phyloP scores from a whole-genome alignment of 257 asterid species.

The Parsonsia alboflavescens region DNA sequence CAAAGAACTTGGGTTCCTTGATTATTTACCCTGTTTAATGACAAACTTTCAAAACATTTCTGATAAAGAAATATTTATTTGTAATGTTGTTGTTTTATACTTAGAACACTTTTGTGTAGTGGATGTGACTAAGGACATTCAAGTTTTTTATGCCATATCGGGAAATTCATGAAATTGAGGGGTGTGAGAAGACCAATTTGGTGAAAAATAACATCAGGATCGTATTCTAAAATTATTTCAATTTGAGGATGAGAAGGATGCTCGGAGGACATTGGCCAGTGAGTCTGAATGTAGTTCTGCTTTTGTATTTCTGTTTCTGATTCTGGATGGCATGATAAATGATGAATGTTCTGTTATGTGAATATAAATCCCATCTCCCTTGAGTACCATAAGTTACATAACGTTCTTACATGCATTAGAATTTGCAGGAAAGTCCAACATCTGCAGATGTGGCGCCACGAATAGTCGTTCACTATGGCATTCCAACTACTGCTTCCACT shows the following conservation, averaged over 20 bases:
- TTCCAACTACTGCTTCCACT: constrained; percentile 84
- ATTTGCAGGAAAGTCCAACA: constrained; percentile 30
- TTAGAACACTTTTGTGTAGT: not conserved
- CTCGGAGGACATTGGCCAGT: not conserved
- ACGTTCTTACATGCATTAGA: constrained; percentile 8
- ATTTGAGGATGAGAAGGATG: not conserved
- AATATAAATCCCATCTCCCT: not conserved
- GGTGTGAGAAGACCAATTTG: too few species aligned
- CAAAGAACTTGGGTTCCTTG: not conserved
- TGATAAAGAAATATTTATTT: not conserved
- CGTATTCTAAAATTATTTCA: not conserved
- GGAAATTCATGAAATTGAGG: constrained; percentile 2
- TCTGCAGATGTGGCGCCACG: constrained; percentile 44
- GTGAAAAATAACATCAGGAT: not conserved
- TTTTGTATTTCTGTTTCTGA: not conserved
- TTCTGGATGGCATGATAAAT: not conserved
- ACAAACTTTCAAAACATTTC: not conserved
- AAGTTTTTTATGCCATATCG: not conserved
- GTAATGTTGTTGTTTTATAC: not conserved
- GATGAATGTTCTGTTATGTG: not conserved
- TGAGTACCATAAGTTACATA: not conserved
- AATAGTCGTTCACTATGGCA: constrained; percentile 80
- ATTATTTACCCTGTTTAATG: not conserved
- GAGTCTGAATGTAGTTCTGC: not conserved
- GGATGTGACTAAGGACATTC: not conserved